These are phyloP conservation scores for Margaritispora aquatica DNA, from an alignment of 495 filamentous ascomycete species.

Conservation along the genomic window DNA sequence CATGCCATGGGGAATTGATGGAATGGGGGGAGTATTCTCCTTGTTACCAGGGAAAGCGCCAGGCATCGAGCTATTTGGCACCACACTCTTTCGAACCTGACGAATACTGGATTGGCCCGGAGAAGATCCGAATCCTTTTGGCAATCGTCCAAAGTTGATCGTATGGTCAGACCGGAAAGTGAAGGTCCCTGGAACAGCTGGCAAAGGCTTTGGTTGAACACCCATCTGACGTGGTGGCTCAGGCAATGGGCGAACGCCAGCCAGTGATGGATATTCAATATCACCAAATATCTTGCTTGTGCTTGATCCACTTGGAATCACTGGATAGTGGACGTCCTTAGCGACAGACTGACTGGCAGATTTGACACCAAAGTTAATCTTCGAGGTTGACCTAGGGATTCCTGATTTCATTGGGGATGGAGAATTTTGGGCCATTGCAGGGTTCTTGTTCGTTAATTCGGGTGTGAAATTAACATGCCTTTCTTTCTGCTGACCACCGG, in stretches of 20 bases:
- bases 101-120: slow-evolving; percentile 50
- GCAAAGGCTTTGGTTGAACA: slow-evolving; percentile 3
- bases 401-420: slow-evolving; percentile 44
- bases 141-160: slow-evolving; percentile 42
- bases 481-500: slow-evolving; percentile 21
- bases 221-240: slow-evolving; percentile 8
- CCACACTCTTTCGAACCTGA: slow-evolving; percentile 45
- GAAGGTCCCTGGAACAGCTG: slow-evolving; percentile 44
- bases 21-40: slow-evolving; percentile 33
- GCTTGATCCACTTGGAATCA: slow-evolving; percentile 32
- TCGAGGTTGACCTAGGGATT: slow-evolving; percentile 34
- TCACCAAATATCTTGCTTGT: slow-evolving; percentile 24
- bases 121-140: slow-evolving; percentile 39
- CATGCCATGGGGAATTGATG: slow-evolving; percentile 56
- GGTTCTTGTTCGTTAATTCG: slow-evolving; percentile 28
- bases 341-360: background rate
- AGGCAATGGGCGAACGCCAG: slow-evolving; percentile 22
- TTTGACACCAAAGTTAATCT: slow-evolving; percentile 22
- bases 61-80: slow-evolving; percentile 37
- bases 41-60: slow-evolving; percentile 47
- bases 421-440: slow-evolving; percentile 31
- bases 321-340: slow-evolving; percentile 32
- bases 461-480: slow-evolving; percentile 40
- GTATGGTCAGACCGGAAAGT: slow-evolving; percentile 55
- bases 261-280: slow-evolving; percentile 24